Conservation (phyloP, 495 filamentous ascomycete genomes). For the Xeromyces bisporus region DNA sequence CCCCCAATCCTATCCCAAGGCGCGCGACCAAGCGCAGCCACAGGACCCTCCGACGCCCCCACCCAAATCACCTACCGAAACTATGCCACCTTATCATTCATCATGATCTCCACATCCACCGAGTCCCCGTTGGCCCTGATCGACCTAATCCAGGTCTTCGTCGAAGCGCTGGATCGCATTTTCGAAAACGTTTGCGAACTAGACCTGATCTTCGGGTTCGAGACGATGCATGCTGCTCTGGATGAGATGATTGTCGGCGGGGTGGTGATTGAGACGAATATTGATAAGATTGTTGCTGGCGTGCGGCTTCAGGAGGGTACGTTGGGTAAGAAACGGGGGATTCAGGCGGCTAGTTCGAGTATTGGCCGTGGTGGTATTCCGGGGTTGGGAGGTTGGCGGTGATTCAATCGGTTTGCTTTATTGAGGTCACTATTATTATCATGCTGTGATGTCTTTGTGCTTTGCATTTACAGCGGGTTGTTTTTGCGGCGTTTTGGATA, state of each 20-base stretch:
- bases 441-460: too few relatives aligned
- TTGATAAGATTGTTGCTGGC: slow-evolving; percentile 72
- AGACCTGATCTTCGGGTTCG: slow-evolving; percentile 96
- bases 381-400: slow-evolving; percentile 28
- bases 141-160: slow-evolving; percentile 94
- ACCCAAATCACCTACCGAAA: slow-evolving; percentile 95
- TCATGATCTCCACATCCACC: slow-evolving; percentile 91
- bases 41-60: slow-evolving; percentile 66
- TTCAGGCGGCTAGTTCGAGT: slow-evolving; percentile 27
- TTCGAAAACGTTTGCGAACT: slow-evolving; percentile 98
- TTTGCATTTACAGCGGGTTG: too few relatives aligned
- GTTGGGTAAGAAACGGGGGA: slow-evolving; percentile 48
- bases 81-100: slow-evolving; percentile 97
- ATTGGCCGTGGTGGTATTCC: slow-evolving; percentile 23
- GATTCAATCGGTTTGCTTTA: slow-evolving; percentile 2
- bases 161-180: slow-evolving; percentile 81
- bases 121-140: slow-evolving; percentile 91
- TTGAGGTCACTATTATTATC: too few relatives aligned
- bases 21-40: slow-evolving; percentile 36
- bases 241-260: slow-evolving; percentile 94
- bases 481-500: too few relatives aligned
- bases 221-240: slow-evolving; percentile 81
- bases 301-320: slow-evolving; percentile 68
- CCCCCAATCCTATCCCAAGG: slow-evolving; percentile 49
- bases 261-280: slow-evolving; percentile 83